Evolutionary conservation across 371 early-diverging fungal species (phyloP).

Genomic region (Lichtheimia ornata): DNA sequence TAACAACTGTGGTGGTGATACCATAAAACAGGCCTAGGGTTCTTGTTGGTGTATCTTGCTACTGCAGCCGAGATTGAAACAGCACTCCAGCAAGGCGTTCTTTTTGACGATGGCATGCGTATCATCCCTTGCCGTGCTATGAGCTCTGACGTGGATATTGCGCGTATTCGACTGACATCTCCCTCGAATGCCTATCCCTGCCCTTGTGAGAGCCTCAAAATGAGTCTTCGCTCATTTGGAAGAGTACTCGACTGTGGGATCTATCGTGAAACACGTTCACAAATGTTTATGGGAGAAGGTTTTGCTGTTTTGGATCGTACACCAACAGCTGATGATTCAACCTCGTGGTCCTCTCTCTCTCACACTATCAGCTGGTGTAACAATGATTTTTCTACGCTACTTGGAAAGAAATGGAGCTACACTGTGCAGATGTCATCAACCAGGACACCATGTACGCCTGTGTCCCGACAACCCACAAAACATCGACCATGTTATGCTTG

Average conservation of each 20-base stretch:
- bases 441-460: neutral
- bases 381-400: neutral
- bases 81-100: no score
- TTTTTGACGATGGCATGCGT: no score
- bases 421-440: constrained; percentile 1
- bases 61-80: neutral
- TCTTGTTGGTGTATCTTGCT: constrained; percentile 3
- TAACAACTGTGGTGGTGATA: constrained; percentile 1
- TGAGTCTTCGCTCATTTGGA: neutral
- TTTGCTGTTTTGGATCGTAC: neutral
- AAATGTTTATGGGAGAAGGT: neutral
- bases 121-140: no score
- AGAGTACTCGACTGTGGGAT: neutral
- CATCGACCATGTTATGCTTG: constrained; percentile 1
- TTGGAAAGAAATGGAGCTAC: neutral
- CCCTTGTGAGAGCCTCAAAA: neutral
- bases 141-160: no score
- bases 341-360: neutral
- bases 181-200: no score
- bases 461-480: constrained; percentile 6
- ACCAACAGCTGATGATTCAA: neutral
- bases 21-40: constrained; percentile 1
- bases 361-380: neutral
- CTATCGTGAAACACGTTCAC: neutral
- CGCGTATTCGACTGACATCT: no score